A percentile compares a stretch with the other conserved stretches of the same genome.
Conservation (phyloP, 2,329 filamentous ascomycete species). For the Pezicula neosporulosa region DNA sequence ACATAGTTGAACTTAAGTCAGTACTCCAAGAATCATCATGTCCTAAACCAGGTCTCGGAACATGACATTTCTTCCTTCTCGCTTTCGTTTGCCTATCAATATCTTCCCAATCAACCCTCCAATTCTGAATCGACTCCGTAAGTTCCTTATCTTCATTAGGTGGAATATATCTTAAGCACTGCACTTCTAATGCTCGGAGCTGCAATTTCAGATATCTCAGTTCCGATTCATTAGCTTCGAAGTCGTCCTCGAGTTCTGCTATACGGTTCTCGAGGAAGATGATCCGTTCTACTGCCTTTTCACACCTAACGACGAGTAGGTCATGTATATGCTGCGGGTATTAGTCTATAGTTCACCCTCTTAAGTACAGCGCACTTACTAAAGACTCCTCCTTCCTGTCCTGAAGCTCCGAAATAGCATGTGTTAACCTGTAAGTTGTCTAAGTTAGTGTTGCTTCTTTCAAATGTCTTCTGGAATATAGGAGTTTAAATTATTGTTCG, state of each 20-base stretch:
- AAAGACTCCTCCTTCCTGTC: slow-evolving; percentile 57
- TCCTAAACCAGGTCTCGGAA: not conserved
- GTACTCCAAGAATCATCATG: not conserved
- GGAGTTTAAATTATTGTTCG: too few relatives aligned
- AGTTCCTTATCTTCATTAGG: slow-evolving; percentile 52
- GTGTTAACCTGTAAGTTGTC: slow-evolving; percentile 31
- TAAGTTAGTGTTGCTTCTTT: too few relatives aligned
- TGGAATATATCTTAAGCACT: slow-evolving; percentile 45
- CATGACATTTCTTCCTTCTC: slow-evolving; percentile 11
- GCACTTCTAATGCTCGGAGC: slow-evolving; percentile 59
- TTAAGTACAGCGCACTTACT: slow-evolving; percentile 31
- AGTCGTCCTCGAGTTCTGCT: slow-evolving; percentile 54
- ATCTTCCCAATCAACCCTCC: slow-evolving; percentile 57
- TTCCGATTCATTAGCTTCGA: slow-evolving; percentile 55
- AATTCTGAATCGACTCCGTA: slow-evolving; percentile 54
- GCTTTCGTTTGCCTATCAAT: slow-evolving; percentile 39
- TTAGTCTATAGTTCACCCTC: slow-evolving; percentile 4
- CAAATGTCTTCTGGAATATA: too few relatives aligned
- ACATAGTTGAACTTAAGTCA: not conserved
- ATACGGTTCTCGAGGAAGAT: slow-evolving; percentile 57
- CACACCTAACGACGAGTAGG: slow-evolving; percentile 54
- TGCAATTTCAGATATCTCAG: slow-evolving; percentile 59
- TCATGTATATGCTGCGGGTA: slow-evolving; percentile 54
- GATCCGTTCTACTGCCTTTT: slow-evolving; percentile 55
- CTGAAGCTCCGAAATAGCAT: slow-evolving; percentile 46